Base-by-base conservation (phyloP, 2,329 filamentous ascomycete genomes). In the Penicillium sp. region DNA sequence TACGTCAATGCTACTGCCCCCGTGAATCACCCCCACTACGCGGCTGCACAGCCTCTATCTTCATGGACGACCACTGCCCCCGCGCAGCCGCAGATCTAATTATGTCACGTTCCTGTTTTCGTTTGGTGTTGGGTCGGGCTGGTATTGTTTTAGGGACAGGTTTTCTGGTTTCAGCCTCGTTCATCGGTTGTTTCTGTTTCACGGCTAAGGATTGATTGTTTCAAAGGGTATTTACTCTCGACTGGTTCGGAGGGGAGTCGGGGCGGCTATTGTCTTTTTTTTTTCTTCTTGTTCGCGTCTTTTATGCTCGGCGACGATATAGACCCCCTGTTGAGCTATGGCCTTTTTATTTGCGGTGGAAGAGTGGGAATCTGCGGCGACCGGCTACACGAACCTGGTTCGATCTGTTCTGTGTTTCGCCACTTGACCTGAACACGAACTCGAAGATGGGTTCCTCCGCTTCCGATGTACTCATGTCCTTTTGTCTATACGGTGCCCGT, bases 61-160 rank as follows among this genome's bases (percentile, higher is more conserved):
- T 60, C 69, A 13, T 73, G 70, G 70, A 69, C 69, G n/a, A 70
- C 70, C 10, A 64, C 70, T 11, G 67, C 70, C 35, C 63, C 69
- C 16, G 66, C 69, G 27, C 70, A 72, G 51, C 70, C 70, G 25
- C 69, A 70, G 55, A 72, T 73, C 30, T 73, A 63, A 69, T 54
- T 35, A 41, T 24, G 18, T 38, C 35, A 11, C 11, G 18, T 20
- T 38, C n/a, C n/a, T 33, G 35, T 46, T 33, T 28, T 50, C 44
- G 49, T 46, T 55, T 51, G 44, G 40, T 48, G 54, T 58, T 56
- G 48, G 54, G 22, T 16, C 13, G 13, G 39, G 28, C 28, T 13
- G 28, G 28, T 10, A 13, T 38, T 38, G 4, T 38, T 18, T 38
- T 20, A 11, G 16, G 35, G 18, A 38, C 28, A 11, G 35, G 16